Base-by-base conservation (phyloP, 2,329 filamentous ascomycete species). In the Penicillium sp. region DNA sequence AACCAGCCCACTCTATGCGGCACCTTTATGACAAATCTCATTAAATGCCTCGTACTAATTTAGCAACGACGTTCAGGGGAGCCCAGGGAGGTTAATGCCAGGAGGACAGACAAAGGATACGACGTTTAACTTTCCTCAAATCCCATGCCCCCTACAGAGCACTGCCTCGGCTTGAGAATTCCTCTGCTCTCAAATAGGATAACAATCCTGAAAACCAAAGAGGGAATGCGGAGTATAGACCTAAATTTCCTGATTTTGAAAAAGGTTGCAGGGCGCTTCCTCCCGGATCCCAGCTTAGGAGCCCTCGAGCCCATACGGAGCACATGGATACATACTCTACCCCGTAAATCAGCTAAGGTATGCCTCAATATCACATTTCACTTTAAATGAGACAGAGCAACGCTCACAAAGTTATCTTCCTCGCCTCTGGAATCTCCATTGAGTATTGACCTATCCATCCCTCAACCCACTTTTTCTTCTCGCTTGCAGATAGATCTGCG, bases 401-500 rank as follows among this genome's bases (percentile, higher is more conserved):
- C 45, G 7, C 45, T 23, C 44, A 11, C 17, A 46, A 21, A n/a
- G 11, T 29, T 51, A 19, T 35, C 26, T 51, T 9, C 15, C 4
- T 15, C 11, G 26, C 5, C 15, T 23, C 31, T 7, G n/a, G 23
- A 15, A 19, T 29, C 7, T 23, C n/a, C 31, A 29, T 47, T 45
- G 23, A 26, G 4, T 26, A 26, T 26, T 26, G 26, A 54, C 8
- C 21, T 49, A 46, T 41, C 30, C 54, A 29, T 60, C 50, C n/a
- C 41, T 48, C 21, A 55, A 48, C 44, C 11, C 30, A 13, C 52
- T 38, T 56, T 56, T 45, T 23, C 29, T 44, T 31, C 56, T 62
- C 45, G 38, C 60, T n/a, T 62, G 60, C 60, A 62, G 45, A 50
- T 58, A 35, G 60, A 62, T 62, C 51, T 55, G 50, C 55, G 41